Conservation (phyloP, 177 flowering plant genomes). For the Vitis hybrid region DNA sequence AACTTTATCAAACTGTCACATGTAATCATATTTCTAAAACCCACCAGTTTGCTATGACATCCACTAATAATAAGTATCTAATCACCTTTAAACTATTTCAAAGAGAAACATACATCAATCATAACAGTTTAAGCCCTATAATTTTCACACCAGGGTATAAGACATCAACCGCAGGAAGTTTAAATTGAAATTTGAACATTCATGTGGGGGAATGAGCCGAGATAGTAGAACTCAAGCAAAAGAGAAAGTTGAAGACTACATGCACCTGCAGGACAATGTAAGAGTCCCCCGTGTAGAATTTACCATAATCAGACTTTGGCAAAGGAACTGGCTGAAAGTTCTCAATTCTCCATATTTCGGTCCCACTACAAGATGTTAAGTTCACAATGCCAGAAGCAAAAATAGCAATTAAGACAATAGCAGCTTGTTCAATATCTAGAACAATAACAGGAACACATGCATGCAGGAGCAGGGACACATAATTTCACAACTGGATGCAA, state of each 20-base stretch:
- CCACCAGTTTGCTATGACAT: background rate
- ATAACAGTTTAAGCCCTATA: background rate
- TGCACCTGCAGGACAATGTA: conserved; percentile 92
- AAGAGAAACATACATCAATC: background rate
- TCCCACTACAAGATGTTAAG: conserved; percentile 82
- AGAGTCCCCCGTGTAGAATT: conserved; percentile 89
- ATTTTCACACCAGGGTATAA: background rate
- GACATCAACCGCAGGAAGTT: background rate
- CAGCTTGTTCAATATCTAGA: conserved; percentile 7
- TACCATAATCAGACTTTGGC: conserved; percentile 89
- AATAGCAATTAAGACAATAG: conserved; percentile 4
- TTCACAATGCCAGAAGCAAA: conserved; percentile 4
- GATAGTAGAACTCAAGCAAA: background rate
- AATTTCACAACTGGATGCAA: background rate
- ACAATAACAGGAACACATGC: background rate
- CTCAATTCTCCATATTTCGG: conserved; percentile 98
- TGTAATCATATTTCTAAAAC: background rate
- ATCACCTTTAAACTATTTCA: background rate
- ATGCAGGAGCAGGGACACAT: background rate
- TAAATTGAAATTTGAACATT: background rate
- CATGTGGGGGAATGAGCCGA: background rate
- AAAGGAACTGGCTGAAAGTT: conserved; percentile 92
- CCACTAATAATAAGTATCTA: background rate
- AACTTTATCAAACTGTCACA: too few relatives aligned
- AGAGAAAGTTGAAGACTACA: background rate